Evolutionary conservation across 805 yeast genomes (phyloP), one percentile per base, ranked within the genome.

Genomic region (Sungouiozyma intestinalis): DNA sequence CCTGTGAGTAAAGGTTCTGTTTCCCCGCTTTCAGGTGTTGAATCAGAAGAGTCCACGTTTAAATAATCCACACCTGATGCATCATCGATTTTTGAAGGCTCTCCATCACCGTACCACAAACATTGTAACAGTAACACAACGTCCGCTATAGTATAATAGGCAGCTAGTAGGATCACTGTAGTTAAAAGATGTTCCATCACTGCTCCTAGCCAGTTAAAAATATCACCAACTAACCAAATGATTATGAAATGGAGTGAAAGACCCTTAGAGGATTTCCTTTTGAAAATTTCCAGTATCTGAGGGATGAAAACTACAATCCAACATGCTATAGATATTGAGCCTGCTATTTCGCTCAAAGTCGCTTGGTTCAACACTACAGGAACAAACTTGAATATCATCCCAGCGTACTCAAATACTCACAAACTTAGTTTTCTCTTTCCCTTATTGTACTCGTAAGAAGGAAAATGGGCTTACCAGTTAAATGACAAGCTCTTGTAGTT

Each of bases 281-380:
- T 71, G 57, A 85, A 87, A 59, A 88, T 90, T 57, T 92, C 97
- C 62, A 86, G 88, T 38, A 92, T 82, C 59, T 90, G 97, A 11
- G 97, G 97, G 33, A 95, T 92, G 68, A 92, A 90, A 15, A 90
- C 97, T 37, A 92, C 87, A 47, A 92, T 81, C 98, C 98, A 90
- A 61, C 97, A 92, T n/a, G 97, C 95, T 38, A 90, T 76, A 15
- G 97, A 90, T 29, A 92, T 85, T 11, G 95, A 85, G 24, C 84
- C 68, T 9, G 58, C 33, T 43, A 84, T 81, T 4, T 90, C 92
- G 54, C 86, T 77, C 15, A 83, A 76, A 14, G 83, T 83, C 48
- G 76, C 74, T 16, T 85, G 78, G 48, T 76, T 80, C 41, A 81
- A 66, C 20, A 73, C 71, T 18, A 80, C 70, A 3, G 87, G 83